Evolutionary conservation across 768 basidiomycete species (phyloP).

Genomic region (Mycena capillaripes): DNA sequence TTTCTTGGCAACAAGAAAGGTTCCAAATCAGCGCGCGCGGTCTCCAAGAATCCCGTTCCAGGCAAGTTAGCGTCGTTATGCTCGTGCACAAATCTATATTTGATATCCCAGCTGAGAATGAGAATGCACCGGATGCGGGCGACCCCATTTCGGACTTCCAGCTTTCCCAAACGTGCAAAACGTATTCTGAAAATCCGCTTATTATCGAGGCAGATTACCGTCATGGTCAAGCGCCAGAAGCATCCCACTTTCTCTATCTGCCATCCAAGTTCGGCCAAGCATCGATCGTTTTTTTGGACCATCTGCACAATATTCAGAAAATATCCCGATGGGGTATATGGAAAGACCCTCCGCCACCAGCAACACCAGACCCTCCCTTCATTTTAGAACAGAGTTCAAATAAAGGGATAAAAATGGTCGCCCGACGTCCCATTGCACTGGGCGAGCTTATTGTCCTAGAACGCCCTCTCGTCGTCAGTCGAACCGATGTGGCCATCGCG

Average conservation of each 20-base stretch:
- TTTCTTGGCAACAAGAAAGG: conserved; percentile 19
- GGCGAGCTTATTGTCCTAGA: conserved; percentile 23
- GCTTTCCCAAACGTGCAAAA: conserved; percentile 24
- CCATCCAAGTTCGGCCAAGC: neutral
- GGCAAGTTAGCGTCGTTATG: too few species aligned
- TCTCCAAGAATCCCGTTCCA: neutral
- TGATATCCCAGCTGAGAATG: too few species aligned
- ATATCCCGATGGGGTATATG: conserved; percentile 25
- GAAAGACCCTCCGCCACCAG: neutral
- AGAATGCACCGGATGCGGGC: neutral
- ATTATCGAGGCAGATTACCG: conserved; percentile 27
- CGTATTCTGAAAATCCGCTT: conserved; percentile 20
- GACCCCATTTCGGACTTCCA: neutral
- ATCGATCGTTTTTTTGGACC: conserved; percentile 25
- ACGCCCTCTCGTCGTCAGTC: conserved; percentile 26
- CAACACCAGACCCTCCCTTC: conserved; percentile 2
- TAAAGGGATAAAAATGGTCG: conserved; percentile 28
- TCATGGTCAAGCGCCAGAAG: conserved; percentile 20
- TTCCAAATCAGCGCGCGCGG: neutral
- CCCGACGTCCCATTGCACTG: conserved; percentile 7
- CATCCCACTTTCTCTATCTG: conserved; percentile 25
- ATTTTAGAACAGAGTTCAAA: conserved; percentile 14
- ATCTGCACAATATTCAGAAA: conserved; percentile 15
- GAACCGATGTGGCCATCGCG: conserved; percentile 26
- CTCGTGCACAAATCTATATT: too few species aligned